Percentiles rank a stretch among this genome's conserved stretches.
Conservation (phyloP, 2,329 filamentous ascomycete genomes). For the Myriosclerotinia duriaeana region DNA sequence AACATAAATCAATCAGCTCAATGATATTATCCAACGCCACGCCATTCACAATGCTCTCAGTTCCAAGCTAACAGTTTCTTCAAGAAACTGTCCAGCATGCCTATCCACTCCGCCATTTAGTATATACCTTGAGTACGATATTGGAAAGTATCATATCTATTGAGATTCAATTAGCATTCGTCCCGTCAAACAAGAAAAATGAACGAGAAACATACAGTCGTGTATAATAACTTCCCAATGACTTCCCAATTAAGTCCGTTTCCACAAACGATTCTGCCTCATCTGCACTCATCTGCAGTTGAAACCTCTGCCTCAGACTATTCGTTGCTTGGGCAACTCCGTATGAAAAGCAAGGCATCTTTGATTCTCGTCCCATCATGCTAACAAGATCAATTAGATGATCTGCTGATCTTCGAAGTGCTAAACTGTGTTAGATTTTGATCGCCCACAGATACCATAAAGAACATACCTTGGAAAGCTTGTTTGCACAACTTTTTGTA, state of each 20-base stretch:
- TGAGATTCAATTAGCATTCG: conserved; percentile 22
- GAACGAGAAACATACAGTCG: conserved; percentile 61
- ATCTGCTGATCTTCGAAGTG: conserved; percentile 74
- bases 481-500: conserved; percentile 80
- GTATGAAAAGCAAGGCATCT: conserved; percentile 79
- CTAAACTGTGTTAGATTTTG: conserved; percentile 44
- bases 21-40: conserved; percentile 21
- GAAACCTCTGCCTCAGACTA: conserved; percentile 71
- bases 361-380: conserved; percentile 80
- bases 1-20: conserved; percentile 16
- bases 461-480: conserved; percentile 70
- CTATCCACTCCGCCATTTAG: conserved; percentile 43
- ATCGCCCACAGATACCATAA: background rate
- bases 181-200: background rate
- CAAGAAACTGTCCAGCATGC: background rate
- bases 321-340: conserved; percentile 70
- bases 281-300: conserved; percentile 77
- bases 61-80: background rate
- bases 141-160: conserved; percentile 80
- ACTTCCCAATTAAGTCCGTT: conserved; percentile 75
- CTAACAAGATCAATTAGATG: conserved; percentile 78
- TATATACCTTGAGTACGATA: conserved; percentile 88
- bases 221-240: conserved; percentile 83
- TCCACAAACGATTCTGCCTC: conserved; percentile 82
- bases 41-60: conserved; percentile 10